These are phyloP conservation scores for Boletus rex-veris DNA, from an alignment of 768 basidiomycete genomes.

Conservation along the genomic window DNA sequence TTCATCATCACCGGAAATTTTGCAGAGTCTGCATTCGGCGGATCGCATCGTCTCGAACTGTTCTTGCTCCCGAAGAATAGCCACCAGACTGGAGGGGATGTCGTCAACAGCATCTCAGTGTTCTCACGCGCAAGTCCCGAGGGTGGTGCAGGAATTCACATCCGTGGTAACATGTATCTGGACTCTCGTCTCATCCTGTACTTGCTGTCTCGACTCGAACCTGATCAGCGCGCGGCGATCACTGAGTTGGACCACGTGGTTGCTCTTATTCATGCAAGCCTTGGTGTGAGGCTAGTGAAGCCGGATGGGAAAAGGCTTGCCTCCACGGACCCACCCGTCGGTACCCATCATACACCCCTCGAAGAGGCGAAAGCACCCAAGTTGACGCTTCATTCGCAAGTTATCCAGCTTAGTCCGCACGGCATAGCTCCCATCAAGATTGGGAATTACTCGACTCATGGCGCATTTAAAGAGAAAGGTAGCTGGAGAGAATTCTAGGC, in stretches of 20 bases:
- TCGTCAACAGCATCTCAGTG: conserved; percentile 17
- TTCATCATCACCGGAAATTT: conserved; percentile 3
- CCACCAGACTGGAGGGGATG: neutral
- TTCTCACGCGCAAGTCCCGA: conserved; percentile 6
- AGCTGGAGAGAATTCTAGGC: conserved; percentile 4
- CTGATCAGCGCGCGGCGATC: neutral
- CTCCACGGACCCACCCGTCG: neutral
- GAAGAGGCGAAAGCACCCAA: conserved; percentile 4
- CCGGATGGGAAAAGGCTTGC: conserved; percentile 12
- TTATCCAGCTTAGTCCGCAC: neutral
- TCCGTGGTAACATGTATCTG: conserved; percentile 16
- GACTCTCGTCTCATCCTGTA: conserved; percentile 14
- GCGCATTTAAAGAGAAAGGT: neutral
- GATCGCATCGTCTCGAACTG: conserved; percentile 21
- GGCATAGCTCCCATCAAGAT: neutral
- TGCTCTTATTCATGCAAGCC: conserved; percentile 2
- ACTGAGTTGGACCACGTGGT: neutral
- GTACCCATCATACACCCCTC: neutral
- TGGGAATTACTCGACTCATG: neutral
- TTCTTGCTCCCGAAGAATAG: conserved; percentile 5
- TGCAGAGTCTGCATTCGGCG: conserved; percentile 17
- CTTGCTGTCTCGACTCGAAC: neutral
- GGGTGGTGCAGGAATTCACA: conserved; percentile 6
- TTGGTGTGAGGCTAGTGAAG: conserved; percentile 11
- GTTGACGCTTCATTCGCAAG: conserved; percentile 13